Evolutionary conservation across 2,329 filamentous ascomycete species (phyloP), one percentile per base, ranked within the genome.

Genomic region (Epicoccum sorghinum): DNA sequence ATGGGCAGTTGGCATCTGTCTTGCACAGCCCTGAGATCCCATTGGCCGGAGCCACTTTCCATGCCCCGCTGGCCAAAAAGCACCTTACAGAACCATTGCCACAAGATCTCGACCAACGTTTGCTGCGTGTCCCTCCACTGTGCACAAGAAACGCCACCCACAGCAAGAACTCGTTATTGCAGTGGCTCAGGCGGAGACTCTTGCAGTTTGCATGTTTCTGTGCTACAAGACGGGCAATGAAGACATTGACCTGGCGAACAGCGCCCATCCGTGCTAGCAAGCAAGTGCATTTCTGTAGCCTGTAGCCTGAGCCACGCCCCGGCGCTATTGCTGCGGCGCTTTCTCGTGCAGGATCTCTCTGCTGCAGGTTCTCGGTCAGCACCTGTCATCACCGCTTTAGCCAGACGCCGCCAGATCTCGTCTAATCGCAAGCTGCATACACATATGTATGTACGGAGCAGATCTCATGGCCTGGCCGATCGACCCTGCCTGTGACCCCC

Each of bases 311-410:
- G 27, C 61, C 58, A 30, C 57, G 55, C 66, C 63, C 66, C 67
- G 66, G 59, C 58, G 60, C 63, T 61, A 65, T 57, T 42, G 54
- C 60, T 65, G 63, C 61, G 57, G 47, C 64, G 60, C 64, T 59
- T 64, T 61, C 60, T 61, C 51, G 52, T 67, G 65, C 65, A 70
- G 64, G 64, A 69, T 70, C 65, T 59, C 65, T 58, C 51, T 61
- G 57, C 51, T 66, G 65, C 65, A 68, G 62, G 58, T 69, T 68
- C 62, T 72, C 60, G 59, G 44, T 57, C 53, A 48, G 63, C 52
- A 61, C 58, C 58, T 64, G 65, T 65, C 65, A 69, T 59, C 61
- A 64, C 65, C 66, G 58, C 53, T 47, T 44, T 56, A 54, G 47
- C 60, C 44, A 55, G 55, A 60, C 61, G 52, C 38, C 30, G 60